Conservation (phyloP, 805 yeast species). For the Metschnikowia continentalis region DNA sequence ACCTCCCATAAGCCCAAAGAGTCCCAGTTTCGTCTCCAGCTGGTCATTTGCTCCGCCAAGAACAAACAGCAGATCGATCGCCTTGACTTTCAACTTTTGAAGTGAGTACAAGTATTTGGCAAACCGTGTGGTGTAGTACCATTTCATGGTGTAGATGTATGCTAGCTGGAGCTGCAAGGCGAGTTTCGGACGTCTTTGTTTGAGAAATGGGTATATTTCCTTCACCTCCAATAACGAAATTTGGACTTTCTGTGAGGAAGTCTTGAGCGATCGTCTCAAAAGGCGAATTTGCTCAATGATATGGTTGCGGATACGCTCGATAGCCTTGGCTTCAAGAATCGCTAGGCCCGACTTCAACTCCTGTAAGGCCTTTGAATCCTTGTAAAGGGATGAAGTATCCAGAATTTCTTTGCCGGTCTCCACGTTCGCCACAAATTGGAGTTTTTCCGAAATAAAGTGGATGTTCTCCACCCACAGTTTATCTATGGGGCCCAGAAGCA, state of each 20-base stretch:
- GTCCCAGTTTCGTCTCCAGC: conserved; percentile 10
- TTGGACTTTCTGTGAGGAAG: conserved; percentile 74
- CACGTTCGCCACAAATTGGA: conserved; percentile 43
- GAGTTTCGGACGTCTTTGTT: conserved; percentile 51
- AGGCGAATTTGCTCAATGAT: conserved; percentile 60
- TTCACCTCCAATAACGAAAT: conserved; percentile 56
- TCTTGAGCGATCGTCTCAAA: conserved; percentile 53
- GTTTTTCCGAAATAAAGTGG: conserved; percentile 54
- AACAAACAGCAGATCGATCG: conserved; percentile 52
- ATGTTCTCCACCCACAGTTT: conserved; percentile 65
- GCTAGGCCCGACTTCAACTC: conserved; percentile 39
- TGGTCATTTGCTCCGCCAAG: conserved; percentile 43
- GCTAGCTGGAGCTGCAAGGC: conserved; percentile 76
- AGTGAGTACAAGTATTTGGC: conserved; percentile 71
- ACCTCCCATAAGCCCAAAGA: conserved; percentile 11
- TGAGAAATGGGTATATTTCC: conserved; percentile 57
- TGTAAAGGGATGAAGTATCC: conserved; percentile 10
- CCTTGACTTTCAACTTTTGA: conserved; percentile 54
- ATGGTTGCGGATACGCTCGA: conserved; percentile 73
- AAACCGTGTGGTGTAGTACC: conserved; percentile 86
- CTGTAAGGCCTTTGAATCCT: conserved; percentile 23
- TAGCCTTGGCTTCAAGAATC: conserved; percentile 53
- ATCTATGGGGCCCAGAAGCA: conserved; percentile 55
- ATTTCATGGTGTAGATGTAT: conserved; percentile 80
- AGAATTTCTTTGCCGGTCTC: conserved; percentile 2